Evolutionary conservation across 2,329 filamentous ascomycete genomes (phyloP), one percentile per base, ranked within the genome.

Genomic region (Dactylella cylindrospora): DNA sequence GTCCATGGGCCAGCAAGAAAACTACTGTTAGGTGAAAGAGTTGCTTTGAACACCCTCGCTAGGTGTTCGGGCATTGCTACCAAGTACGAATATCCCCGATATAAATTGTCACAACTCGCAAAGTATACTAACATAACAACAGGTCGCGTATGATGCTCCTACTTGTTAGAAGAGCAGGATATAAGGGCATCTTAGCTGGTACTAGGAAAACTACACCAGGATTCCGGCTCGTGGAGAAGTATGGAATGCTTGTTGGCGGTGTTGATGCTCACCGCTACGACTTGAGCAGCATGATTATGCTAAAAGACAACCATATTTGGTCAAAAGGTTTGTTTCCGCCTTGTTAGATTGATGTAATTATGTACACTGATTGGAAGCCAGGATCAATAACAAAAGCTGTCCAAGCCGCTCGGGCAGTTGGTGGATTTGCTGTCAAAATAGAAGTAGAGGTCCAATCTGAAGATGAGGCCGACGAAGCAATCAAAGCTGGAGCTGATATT

Each of bases 221-320:
- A 0, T 98, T 97, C 76, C 80, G 93, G 8, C 76, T 97, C 3
- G 90, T 97, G 7, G 93, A 98, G 75, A 98, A 98, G 76, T 98
- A 98, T 74, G 93, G 90, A 68, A 96, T 98, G 85, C 77, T 96
- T 17, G 85, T 95, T 12, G 93, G 91, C 53, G 93, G 93, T 8
- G 90, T 89, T 12, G 93, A 98, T 74, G 82, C 85, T 2, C 93
- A 98, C 73, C 79, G 93, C 25, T 88, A 95, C 75, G 93, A 98
- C 72, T 78, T 98, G 53, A 87, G 84, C 72, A 82, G 85, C 66
- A 97, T 98, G 93, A 90, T 90, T 53, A 98, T 98, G 93, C 79
- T 98, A 66, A 98, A 98, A 77, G 93, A 98, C 75, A 98, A 98
- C 74, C 93, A 98, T 74, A 85, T 98, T 54, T 96, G 91, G 86